Conservation (phyloP, 352 stramenopile genomes). For the Phytophthora sojae region DNA sequence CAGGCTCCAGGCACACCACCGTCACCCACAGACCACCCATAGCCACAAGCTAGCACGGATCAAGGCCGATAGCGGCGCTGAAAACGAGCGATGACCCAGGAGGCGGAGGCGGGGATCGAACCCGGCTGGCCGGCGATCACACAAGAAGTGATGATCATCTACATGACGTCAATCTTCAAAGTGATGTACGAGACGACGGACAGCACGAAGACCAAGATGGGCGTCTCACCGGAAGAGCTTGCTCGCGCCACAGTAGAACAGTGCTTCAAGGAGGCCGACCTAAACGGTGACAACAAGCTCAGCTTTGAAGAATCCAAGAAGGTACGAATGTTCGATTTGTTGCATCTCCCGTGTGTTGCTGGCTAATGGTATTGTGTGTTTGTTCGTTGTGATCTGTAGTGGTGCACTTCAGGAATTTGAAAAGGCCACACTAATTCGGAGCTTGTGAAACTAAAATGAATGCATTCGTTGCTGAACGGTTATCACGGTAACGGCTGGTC, state of each 20-base stretch:
- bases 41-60: not conserved
- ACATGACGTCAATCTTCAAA: slow-evolving; percentile 91
- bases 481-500: no score
- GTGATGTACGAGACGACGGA: slow-evolving; percentile 92
- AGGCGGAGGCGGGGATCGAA: not conserved
- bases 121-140: slow-evolving; percentile 47
- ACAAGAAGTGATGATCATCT: slow-evolving; percentile 87
- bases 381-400: slow-evolving; percentile 31
- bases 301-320: slow-evolving; percentile 93
- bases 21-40: not conserved
- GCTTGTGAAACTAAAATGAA: slow-evolving; percentile 37
- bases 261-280: slow-evolving; percentile 87
- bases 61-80: not conserved
- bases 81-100: not conserved
- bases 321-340: slow-evolving; percentile 42
- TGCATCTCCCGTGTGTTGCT: slow-evolving; percentile 9
- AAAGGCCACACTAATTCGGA: slow-evolving; percentile 1
- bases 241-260: slow-evolving; percentile 79
- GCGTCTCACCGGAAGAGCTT: slow-evolving; percentile 79
- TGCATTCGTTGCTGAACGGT: slow-evolving; percentile 19
- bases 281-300: slow-evolving; percentile 87
- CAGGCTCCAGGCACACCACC: no score
- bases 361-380: slow-evolving; percentile 19
- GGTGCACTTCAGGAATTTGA: slow-evolving; percentile 52
- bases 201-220: slow-evolving; percentile 76